Evolutionary conservation across 805 yeast genomes (phyloP).

Genomic region (Yamadazyma philogaea): DNA sequence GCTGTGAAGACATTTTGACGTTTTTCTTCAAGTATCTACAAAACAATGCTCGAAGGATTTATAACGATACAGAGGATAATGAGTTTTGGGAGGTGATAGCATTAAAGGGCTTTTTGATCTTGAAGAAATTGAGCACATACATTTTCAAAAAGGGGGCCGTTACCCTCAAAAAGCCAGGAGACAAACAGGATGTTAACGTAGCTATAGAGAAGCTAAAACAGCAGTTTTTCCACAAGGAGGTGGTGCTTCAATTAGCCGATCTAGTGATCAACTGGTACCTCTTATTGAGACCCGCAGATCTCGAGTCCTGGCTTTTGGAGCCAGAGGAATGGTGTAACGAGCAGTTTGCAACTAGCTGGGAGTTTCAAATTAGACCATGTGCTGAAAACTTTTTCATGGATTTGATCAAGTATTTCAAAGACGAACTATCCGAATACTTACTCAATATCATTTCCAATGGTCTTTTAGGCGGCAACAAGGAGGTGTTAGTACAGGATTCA

Average conservation of each 20-base stretch:
- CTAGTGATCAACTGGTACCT: slow-evolving; percentile 71
- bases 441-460: slow-evolving; percentile 55
- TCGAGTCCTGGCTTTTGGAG: slow-evolving; percentile 77
- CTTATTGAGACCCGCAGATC: slow-evolving; percentile 66
- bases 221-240: slow-evolving; percentile 56
- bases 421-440: slow-evolving; percentile 50
- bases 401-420: slow-evolving; percentile 61
- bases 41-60: slow-evolving; percentile 62
- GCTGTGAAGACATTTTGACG: slow-evolving; percentile 57
- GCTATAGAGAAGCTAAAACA: slow-evolving; percentile 53
- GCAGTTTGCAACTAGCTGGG: slow-evolving; percentile 74
- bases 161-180: slow-evolving; percentile 59
- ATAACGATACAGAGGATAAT: slow-evolving; percentile 53
- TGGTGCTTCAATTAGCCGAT: slow-evolving; percentile 59
- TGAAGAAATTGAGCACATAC: slow-evolving; percentile 63
- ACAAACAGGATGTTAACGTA: slow-evolving; percentile 57
- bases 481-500: slow-evolving; percentile 71
- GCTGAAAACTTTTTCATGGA: slow-evolving; percentile 83
- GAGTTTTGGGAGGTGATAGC: slow-evolving; percentile 75
- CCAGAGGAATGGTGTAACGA: slow-evolving; percentile 94
- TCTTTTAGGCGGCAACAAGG: slow-evolving; percentile 43
- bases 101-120: slow-evolving; percentile 59
- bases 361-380: slow-evolving; percentile 79
- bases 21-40: slow-evolving; percentile 60
- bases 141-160: slow-evolving; percentile 66